Evolutionary conservation across 73 alveolate species (phyloP), one percentile per base, ranked within the genome.

Genomic region (Urostyla sp.): DNA sequence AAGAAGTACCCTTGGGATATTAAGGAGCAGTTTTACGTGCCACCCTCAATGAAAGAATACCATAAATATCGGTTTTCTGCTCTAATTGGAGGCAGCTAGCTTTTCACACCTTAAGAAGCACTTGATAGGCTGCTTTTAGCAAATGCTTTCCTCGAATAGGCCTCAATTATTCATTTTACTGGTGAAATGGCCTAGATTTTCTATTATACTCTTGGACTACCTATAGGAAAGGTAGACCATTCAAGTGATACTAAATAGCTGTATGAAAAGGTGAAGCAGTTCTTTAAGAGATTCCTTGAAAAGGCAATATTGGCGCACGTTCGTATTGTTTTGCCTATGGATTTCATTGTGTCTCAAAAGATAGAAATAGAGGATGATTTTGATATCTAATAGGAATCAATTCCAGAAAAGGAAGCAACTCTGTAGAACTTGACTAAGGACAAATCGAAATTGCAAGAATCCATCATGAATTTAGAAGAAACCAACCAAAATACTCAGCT

Each of bases 131-230:
- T 84, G 10, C 84, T 84, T 15, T 49, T 66, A 18, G 20, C 60
- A 32, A 84, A 84, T 35, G 28, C 88, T 0, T 37, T 84, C 10
- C n/a, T 55, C 0, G 87, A 84, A 37, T 55, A 75, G 20, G 54
- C 66, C 10, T 31, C 27, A 6, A 49, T 37, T 1, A 75, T 84
- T 44, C 35, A 38, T 16, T 40, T 75, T 16, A 23, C 10, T 48
- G 92, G 92, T 1, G 76, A 84, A 35, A 46, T 74, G 6, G 92
- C 80, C 3, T 61, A 74, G 0, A 72, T 63, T 20, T 72, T 63
- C 79, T 56, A 74, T 23, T 50, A 69, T 21, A 88, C 92, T 18
- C 28, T 84, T 0, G 92, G 88, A n/a, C 58, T 75, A 0, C 55
- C 37, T n/a, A 50, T 75, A 5, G 92, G 92, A 2, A 54, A 45